Conservation (phyloP, 352 stramenopile species). For the Phytophthora aleatoria region DNA sequence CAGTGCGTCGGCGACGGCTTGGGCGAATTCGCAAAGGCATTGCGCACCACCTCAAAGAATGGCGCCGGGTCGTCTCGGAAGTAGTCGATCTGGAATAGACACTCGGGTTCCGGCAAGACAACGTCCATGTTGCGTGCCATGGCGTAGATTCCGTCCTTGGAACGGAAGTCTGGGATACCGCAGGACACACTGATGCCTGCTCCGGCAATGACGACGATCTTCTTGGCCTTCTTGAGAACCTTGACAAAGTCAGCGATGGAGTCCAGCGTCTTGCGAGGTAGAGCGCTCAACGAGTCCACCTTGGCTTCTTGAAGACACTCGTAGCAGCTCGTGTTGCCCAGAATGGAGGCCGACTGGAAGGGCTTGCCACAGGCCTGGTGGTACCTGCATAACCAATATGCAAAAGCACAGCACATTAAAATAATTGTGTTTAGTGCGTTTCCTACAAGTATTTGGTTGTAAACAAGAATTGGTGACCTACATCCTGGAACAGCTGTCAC, state of each 20-base stretch:
- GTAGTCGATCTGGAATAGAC: conserved; percentile 98
- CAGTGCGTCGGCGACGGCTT: conserved; percentile 93
- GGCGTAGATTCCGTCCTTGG: conserved; percentile 86
- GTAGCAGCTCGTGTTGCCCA: conserved; percentile 80
- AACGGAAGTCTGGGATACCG: conserved; percentile 99
- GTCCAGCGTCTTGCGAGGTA: conserved; percentile 42
- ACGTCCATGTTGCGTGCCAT: conserved; percentile 84
- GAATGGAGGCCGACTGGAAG: conserved; percentile 59
- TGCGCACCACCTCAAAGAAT: conserved; percentile 96
- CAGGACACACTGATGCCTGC: conserved; percentile 96
- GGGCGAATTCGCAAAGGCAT: conserved; percentile 69
- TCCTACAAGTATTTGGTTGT: background rate
- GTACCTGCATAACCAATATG: conserved; percentile 35
- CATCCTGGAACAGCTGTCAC: conserved; percentile 74
- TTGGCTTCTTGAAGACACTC: conserved; percentile 66
- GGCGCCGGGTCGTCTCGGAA: conserved; percentile 95
- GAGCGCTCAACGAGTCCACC: conserved; percentile 32
- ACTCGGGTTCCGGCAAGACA: conserved; percentile 94
- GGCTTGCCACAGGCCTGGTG: conserved; percentile 56
- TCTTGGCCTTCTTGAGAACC: conserved; percentile 77
- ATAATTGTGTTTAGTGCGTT: conserved; percentile 25
- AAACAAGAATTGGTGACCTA: conserved; percentile 25
- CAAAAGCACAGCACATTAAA: conserved; percentile 20
- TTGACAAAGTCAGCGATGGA: conserved; percentile 68
- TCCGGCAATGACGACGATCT: conserved; percentile 91